These are phyloP conservation scores for Mycena haematopus DNA, from an alignment of 768 basidiomycete species.

Conservation along the genomic window DNA sequence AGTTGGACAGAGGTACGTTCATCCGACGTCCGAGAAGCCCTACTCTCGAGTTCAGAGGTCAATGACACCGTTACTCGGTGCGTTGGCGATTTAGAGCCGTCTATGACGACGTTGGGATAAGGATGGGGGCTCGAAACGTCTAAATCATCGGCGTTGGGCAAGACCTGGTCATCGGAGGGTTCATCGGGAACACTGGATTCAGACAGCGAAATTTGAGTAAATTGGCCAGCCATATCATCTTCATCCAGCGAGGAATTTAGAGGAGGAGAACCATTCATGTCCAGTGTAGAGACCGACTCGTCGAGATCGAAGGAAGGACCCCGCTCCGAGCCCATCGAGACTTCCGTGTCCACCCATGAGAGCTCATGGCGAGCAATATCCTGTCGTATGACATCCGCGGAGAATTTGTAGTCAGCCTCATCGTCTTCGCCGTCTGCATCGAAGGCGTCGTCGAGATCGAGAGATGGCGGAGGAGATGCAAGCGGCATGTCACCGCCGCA, in stretches of 20 bases:
- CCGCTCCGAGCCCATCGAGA: constrained; percentile 41
- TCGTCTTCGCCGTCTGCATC: constrained; percentile 57
- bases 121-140: constrained; percentile 23
- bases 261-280: constrained; percentile 51
- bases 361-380: constrained; percentile 56
- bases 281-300: constrained; percentile 64
- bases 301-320: constrained; percentile 38
- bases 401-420: constrained; percentile 58
- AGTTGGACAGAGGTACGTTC: constrained; percentile 19
- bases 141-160: constrained; percentile 29
- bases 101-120: constrained; percentile 53
- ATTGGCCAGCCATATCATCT: constrained; percentile 32
- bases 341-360: constrained; percentile 40
- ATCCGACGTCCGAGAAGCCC: constrained; percentile 16
- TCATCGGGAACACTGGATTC: constrained; percentile 21
- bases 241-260: constrained; percentile 19
- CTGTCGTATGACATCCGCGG: constrained; percentile 62
- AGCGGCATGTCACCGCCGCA: constrained; percentile 27
- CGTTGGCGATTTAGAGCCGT: constrained; percentile 44
- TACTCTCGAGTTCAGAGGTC: constrained; percentile 18
- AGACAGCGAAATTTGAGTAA: constrained; percentile 48
- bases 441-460: constrained; percentile 74
- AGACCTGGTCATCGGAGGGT: neutral
- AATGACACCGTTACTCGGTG: constrained; percentile 37
- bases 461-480: constrained; percentile 32